These are phyloP conservation scores for Maudiozyma bulderi DNA, from an alignment of 805 yeast genomes.

Conservation along the genomic window DNA sequence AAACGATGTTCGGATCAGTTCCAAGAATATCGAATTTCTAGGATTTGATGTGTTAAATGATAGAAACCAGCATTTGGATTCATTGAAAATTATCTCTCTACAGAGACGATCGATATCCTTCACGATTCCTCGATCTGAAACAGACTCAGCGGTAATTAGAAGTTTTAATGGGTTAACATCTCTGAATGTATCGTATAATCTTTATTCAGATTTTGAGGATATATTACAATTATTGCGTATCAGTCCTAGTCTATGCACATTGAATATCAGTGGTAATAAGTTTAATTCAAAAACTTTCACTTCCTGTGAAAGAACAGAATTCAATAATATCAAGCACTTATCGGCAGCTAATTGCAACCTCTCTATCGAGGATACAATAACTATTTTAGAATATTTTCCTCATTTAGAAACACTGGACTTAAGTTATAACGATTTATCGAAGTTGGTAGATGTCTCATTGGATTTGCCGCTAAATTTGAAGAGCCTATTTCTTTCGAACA, in stretches of 20 bases:
- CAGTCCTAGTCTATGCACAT: slow-evolving; percentile 4
- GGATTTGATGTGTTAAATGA: slow-evolving; percentile 54
- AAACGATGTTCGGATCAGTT: slow-evolving; percentile 38
- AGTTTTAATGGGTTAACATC: slow-evolving; percentile 19
- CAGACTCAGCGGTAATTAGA: background rate
- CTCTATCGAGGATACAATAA: background rate
- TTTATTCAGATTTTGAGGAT: slow-evolving; percentile 35
- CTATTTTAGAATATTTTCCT: slow-evolving; percentile 29
- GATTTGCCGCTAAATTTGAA: slow-evolving; percentile 4
- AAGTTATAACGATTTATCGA: slow-evolving; percentile 11
- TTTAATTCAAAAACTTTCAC: slow-evolving; percentile 3
- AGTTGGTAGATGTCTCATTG: background rate
- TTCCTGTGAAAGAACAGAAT: background rate
- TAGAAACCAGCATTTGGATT: slow-evolving; percentile 38
- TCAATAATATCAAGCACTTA: slow-evolving; percentile 10
- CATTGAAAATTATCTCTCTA: slow-evolving; percentile 42
- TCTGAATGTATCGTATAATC: slow-evolving; percentile 54
- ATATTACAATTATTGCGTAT: slow-evolving; percentile 31
- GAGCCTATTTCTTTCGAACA: background rate
- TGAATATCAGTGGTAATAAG: slow-evolving; percentile 17
- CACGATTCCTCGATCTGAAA: background rate
- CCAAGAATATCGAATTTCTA: slow-evolving; percentile 47
- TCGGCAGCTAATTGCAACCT: slow-evolving; percentile 20
- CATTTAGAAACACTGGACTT: slow-evolving; percentile 17
- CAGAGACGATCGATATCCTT: slow-evolving; percentile 4